phyloP scores from a whole-genome alignment of 2,329 filamentous ascomycete species.

The Colletotrichum tropicicola region DNA sequence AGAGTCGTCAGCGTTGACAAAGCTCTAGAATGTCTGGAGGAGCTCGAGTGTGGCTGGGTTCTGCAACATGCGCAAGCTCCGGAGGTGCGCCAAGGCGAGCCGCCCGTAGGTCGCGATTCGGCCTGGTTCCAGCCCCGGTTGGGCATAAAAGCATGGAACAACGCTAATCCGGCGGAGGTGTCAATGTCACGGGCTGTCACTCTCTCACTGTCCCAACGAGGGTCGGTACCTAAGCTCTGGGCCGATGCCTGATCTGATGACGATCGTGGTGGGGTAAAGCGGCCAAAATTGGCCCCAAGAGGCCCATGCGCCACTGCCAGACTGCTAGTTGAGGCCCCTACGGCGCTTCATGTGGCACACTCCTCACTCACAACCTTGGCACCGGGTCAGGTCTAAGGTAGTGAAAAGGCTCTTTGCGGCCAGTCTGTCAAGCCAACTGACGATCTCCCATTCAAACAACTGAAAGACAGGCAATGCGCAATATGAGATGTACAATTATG shows the following conservation, averaged over 20 bases:
- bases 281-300: background rate
- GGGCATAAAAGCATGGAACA: slow-evolving; percentile 25
- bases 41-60: slow-evolving; percentile 31
- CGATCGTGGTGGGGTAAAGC: slow-evolving; percentile 28
- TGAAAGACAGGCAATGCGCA: too few relatives aligned
- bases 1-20: slow-evolving; percentile 31
- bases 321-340: too few relatives aligned
- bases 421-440: too few relatives aligned
- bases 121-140: slow-evolving; percentile 10
- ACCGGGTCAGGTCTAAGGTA: too few relatives aligned
- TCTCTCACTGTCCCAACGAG: slow-evolving; percentile 1
- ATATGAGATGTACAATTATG: background rate
- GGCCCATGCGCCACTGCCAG: slow-evolving; percentile 10
- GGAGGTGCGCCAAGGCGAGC: slow-evolving; percentile 25
- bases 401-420: too few relatives aligned
- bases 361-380: too few relatives aligned
- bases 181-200: slow-evolving; percentile 13
- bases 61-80: slow-evolving; percentile 31
- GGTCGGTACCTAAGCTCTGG: background rate
- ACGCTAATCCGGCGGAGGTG: slow-evolving; percentile 24
- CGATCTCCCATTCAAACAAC: too few relatives aligned
- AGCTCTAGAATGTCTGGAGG: slow-evolving; percentile 22
- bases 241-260: slow-evolving; percentile 12
- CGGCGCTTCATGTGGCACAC: too few relatives aligned
- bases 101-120: slow-evolving; percentile 12